Evolutionary conservation across 2,329 filamentous ascomycete genomes (phyloP), one percentile per base, ranked within the genome.

Genomic region (Colletotrichum magnum): DNA sequence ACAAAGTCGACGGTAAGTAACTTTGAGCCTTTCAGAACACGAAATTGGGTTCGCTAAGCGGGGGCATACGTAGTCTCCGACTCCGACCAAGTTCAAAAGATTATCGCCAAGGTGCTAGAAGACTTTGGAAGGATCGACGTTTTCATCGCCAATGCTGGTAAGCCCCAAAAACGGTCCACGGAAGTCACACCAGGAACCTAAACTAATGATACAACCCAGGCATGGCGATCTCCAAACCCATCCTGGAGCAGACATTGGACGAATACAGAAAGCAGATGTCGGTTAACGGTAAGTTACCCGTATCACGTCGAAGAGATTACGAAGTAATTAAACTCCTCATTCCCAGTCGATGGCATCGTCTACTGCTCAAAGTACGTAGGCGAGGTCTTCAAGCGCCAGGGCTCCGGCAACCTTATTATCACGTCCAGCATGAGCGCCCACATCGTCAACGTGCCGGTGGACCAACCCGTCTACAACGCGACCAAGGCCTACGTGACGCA

Each of bases 401-500:
- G 81, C 51, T 81, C 78, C 5, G 84, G 84, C 47, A 86, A 84
- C 74, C 77, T 88, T 41, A 86, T 89, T 73, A 85, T 88, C 72
- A 86, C 84, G 2, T 83, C 82, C 0, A 83, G 81, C 62, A 87
- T 87, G 80, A 85, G 81, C 60, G 85, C 74, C 0, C 81, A 83
- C 65, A 82, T 87, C 50, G 85, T 86, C 72, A 87, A 87, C 61
- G 84, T 86, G 2, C 85, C 85, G 1, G 77, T 82, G 15, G 85
- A 88, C 54, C 68, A 70, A 26, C 68, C 68, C 43, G 68, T 70
- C 13, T 89, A 89, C 76, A 89, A 89, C 70, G 82, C 82, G 7
- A 85, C 83, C 36, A 89, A 89, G 74, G 87, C 87, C 1, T 87
- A 82, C 28, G 82, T 88, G 16, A 86, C 83, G 2, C 88, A 89